phyloP scores from a whole-genome alignment of 139 green algal species.

The Micractinium conductrix region DNA sequence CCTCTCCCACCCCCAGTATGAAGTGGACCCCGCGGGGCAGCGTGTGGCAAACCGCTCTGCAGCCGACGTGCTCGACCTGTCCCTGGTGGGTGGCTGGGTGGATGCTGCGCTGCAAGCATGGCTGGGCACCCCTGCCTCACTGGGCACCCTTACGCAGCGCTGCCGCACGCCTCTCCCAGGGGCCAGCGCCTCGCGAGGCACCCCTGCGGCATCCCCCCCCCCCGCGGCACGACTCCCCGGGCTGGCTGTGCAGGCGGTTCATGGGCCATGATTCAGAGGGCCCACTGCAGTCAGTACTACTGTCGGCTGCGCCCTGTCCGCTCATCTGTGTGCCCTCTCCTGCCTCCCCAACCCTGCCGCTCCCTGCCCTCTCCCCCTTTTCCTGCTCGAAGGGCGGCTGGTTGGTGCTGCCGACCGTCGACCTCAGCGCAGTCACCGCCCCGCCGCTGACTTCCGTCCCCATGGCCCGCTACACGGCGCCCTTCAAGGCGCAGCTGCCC shows the following conservation, averaged over 20 bases:
- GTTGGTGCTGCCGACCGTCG: background rate
- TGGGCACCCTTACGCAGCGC: too few species aligned
- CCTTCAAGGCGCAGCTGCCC: background rate
- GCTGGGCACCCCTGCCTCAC: too few species aligned
- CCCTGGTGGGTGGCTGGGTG: background rate
- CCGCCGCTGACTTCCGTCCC: background rate
- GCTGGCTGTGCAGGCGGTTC: too few species aligned
- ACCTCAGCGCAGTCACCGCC: background rate
- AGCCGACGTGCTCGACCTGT: background rate
- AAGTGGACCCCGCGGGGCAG: background rate
- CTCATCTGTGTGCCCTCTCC: background rate
- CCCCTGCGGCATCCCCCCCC: too few species aligned
- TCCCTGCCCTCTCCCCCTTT: background rate
- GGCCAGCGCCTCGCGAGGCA: too few species aligned
- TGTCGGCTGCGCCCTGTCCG: background rate
- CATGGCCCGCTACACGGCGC: background rate
- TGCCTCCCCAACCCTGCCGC: background rate
- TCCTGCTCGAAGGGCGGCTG: background rate
- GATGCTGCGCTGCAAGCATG: background rate
- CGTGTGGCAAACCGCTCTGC: background rate
- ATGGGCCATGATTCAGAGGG: too few species aligned
- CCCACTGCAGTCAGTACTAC: too few species aligned
- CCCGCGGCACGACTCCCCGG: too few species aligned
- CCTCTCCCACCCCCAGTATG: background rate
- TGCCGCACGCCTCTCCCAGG: too few species aligned